These are phyloP conservation scores for Dioscorea alata DNA, from an alignment of 106 monocot species.

Conservation along the genomic window DNA sequence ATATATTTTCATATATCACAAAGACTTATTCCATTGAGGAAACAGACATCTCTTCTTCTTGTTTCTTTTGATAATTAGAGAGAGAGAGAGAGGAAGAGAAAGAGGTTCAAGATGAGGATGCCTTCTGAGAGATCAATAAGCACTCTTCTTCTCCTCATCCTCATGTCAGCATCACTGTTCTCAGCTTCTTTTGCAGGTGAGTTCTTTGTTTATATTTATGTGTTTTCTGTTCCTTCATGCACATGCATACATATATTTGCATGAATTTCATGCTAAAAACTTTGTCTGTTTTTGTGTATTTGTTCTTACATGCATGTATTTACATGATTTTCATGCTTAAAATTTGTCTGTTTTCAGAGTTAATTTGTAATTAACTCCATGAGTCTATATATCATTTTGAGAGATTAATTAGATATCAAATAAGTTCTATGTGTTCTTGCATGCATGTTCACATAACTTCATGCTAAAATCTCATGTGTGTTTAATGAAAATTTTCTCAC, in stretches of 20 bases:
- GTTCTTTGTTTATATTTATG: neutral
- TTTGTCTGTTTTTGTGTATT: neutral
- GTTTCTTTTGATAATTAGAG: neutral
- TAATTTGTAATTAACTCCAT: too few species aligned
- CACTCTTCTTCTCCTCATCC: slow-evolving; percentile 16
- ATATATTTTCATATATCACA: neutral
- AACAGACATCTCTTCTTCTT: neutral
- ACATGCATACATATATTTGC: too few species aligned
- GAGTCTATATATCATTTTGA: too few species aligned
- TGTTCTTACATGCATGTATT: neutral
- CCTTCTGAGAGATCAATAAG: neutral
- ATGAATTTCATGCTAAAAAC: neutral
- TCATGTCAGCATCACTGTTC: slow-evolving; percentile 8
- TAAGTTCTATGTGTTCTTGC: too few species aligned
- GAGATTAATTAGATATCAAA: too few species aligned
- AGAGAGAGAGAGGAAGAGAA: neutral
- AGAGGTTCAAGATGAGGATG: neutral
- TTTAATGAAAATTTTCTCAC: too few species aligned
- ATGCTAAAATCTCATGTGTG: too few species aligned
- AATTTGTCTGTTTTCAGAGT: neutral
- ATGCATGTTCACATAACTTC: too few species aligned
- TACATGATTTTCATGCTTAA: neutral
- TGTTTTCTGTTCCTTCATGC: too few species aligned
- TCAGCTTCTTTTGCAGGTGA: slow-evolving; percentile 24
- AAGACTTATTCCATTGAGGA: neutral